Evolutionary conservation across 805 yeast species (phyloP).

Genomic region (Zygoascus tannicola): DNA sequence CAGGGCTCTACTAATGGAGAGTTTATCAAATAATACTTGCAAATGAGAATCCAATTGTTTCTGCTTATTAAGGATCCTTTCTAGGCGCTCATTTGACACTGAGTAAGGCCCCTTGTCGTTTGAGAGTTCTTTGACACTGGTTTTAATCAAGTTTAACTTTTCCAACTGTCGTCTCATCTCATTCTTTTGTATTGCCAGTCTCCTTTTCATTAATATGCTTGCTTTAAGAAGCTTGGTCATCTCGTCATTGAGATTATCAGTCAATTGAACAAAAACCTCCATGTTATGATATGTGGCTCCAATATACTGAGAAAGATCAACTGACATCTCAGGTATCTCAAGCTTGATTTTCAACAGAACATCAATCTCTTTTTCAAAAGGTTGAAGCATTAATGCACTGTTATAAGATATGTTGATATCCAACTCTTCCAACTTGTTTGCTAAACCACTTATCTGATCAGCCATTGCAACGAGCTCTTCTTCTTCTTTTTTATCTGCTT

Average conservation of each 20-base stretch:
- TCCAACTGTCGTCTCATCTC: constrained; percentile 37
- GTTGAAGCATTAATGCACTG: neutral
- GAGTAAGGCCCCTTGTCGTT: constrained; percentile 1
- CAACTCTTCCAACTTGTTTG: neutral
- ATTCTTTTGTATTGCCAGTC: constrained; percentile 32
- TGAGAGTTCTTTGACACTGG: neutral
- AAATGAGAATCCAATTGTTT: constrained; percentile 26
- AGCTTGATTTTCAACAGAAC: constrained; percentile 4
- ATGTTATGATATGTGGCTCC: constrained; percentile 20
- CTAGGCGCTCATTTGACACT: constrained; percentile 14
- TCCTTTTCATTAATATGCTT: constrained; percentile 30
- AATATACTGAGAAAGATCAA: constrained; percentile 10
- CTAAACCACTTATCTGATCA: neutral
- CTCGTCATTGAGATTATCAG: constrained; percentile 18
- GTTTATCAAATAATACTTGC: constrained; percentile 21
- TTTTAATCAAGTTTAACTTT: constrained; percentile 4
- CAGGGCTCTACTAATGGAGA: constrained; percentile 23
- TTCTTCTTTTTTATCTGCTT: neutral
- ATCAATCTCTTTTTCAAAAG: constrained; percentile 6
- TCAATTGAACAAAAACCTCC: constrained; percentile 18
- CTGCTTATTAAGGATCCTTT: constrained; percentile 28
- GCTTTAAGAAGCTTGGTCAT: constrained; percentile 27
- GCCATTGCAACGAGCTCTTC: neutral
- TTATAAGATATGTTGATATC: neutral
- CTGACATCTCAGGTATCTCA: constrained; percentile 1